phyloP scores from a whole-genome alignment of 768 basidiomycete species.

The Suillus lakei region DNA sequence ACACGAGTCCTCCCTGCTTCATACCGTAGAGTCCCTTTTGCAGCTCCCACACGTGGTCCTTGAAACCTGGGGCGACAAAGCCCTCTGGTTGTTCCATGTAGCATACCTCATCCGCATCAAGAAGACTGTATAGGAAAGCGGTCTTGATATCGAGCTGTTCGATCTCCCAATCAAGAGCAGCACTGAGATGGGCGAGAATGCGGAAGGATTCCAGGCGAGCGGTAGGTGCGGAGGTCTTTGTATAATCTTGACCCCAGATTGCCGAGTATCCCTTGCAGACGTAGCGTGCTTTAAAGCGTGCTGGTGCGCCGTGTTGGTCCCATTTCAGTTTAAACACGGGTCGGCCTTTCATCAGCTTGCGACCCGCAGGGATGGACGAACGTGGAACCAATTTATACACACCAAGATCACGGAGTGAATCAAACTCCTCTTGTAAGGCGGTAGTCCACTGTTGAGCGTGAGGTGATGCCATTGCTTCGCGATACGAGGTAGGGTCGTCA shows the following conservation, averaged over 20 bases:
- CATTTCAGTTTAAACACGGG: slow-evolving; percentile 36
- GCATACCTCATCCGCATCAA: slow-evolving; percentile 37
- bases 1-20: slow-evolving; percentile 3
- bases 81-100: slow-evolving; percentile 48
- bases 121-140: slow-evolving; percentile 44
- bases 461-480: slow-evolving; percentile 22
- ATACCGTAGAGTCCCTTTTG: neutral
- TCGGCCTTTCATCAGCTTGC: slow-evolving; percentile 24
- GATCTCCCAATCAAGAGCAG: slow-evolving; percentile 36
- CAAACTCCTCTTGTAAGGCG: slow-evolving; percentile 12
- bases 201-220: slow-evolving; percentile 4
- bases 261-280: slow-evolving; percentile 4
- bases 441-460: slow-evolving; percentile 26
- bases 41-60: neutral
- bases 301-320: slow-evolving; percentile 12
- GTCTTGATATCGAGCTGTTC: slow-evolving; percentile 44
- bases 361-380: slow-evolving; percentile 19
- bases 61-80: neutral
- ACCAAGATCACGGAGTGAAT: neutral
- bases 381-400: slow-evolving; percentile 2
- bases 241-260: slow-evolving; percentile 13
- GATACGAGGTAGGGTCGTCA: slow-evolving; percentile 20
- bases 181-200: neutral
- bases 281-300: slow-evolving; percentile 3
- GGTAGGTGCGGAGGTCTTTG: slow-evolving; percentile 9